Evolutionary conservation across 2,329 filamentous ascomycete species (phyloP).

Genomic region (Fusarium citri): DNA sequence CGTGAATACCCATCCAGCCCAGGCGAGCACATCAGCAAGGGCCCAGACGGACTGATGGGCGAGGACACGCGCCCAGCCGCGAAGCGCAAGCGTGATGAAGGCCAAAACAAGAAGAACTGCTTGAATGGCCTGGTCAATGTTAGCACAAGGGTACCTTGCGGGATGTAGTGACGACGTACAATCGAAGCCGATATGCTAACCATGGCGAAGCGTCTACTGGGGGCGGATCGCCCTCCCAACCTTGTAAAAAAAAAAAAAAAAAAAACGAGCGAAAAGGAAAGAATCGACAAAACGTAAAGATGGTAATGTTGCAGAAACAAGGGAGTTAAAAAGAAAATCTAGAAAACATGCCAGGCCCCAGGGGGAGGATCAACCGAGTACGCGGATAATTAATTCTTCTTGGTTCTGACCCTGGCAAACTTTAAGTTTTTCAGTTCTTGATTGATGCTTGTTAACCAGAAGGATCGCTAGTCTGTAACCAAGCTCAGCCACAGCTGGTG

Average conservation of each 20-base stretch:
- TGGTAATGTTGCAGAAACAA: background rate
- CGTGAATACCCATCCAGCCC: slow-evolving; percentile 18
- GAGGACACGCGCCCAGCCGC: background rate
- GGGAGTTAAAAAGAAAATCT: background rate
- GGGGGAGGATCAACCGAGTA: background rate
- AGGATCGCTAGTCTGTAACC: background rate
- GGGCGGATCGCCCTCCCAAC: background rate
- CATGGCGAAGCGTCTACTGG: background rate
- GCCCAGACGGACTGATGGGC: background rate
- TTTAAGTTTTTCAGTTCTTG: background rate
- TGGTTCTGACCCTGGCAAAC: background rate
- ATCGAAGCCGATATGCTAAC: background rate
- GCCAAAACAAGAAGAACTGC: slow-evolving; percentile 9
- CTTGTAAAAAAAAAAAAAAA: background rate
- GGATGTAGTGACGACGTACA: background rate
- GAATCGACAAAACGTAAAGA: background rate
- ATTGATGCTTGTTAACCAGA: background rate
- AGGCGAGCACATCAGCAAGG: slow-evolving; percentile 1
- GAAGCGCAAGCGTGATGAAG: background rate
- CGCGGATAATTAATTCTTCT: background rate
- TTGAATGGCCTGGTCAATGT: background rate
- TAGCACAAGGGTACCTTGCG: background rate
- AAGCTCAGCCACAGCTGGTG: background rate
- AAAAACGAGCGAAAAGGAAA: background rate
- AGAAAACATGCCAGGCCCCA: background rate